Evolutionary conservation across 208 protist species (phyloP), one percentile per base, ranked within the genome.

Genomic region (Wallacemonas collosoma): DNA sequence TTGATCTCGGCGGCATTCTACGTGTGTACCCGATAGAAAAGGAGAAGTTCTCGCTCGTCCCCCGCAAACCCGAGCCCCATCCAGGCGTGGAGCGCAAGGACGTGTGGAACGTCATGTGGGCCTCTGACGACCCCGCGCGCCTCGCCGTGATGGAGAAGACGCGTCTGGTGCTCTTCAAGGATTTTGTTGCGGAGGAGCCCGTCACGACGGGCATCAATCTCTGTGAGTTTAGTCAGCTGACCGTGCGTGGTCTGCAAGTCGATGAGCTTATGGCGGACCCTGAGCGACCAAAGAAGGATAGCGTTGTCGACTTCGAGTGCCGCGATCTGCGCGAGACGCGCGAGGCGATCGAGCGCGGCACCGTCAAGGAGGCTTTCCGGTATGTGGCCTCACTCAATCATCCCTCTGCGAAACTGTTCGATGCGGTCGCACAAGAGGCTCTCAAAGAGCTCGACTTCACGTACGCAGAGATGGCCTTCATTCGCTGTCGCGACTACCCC

Each of bases 111-210:
- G 60, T 98, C 64, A 68, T 73, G 55, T 99, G 97, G 97, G 87
- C 95, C 47, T 69, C 79, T 3, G 98, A 99, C 76, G 92, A 98
- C 76, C 94, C 97, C 9, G 72, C 93, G 60, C 86, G 95, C 44
- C 89, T 99, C 57, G 98, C 94, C 35, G 81, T 98, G 61, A 98
- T 99, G 96, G 97, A 98, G 82, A 98, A 97, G 82, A 97, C 97
- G 38, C 85, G 94, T 64, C 93, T 98, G 90, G 94, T 93, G 70
- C 87, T 99, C 60, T 98, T 98, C 76, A 72, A 90, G 71, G 88
- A 80, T 54, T 71, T 89, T 2, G 88, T 95, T 12, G 58, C 93
- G 12, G 97, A 99, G 83, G 96, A 98, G 77, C 94, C 94, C 9
- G 81, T 98, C 43, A 81, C 91, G 58, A 86, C 81, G 50, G 92